A percentile compares a stretch with the other conserved stretches of the same genome.
Evolutionary conservation across 2,329 filamentous ascomycete genomes (phyloP).

Genomic region (Aspergillus pseudoviridinutans): DNA sequence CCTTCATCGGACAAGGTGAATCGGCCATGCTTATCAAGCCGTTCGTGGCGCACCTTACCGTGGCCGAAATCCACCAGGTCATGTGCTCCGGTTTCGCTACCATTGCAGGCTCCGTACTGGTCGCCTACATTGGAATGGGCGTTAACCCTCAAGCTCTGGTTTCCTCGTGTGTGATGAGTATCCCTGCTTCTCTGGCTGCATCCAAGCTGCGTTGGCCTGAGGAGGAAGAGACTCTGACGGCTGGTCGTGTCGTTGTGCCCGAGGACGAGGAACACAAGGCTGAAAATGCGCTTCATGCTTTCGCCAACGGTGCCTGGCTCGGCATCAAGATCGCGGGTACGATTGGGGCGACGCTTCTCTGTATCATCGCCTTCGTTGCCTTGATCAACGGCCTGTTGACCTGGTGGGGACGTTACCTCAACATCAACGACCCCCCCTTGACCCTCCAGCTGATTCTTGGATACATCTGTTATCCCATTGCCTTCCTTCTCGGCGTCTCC

Average conservation of each 20-base stretch:
- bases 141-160: slow-evolving; percentile 81
- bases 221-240: slow-evolving; percentile 78
- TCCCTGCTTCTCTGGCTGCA: slow-evolving; percentile 82
- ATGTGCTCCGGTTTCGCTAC: slow-evolving; percentile 92
- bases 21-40: slow-evolving; percentile 88
- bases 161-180: slow-evolving; percentile 92
- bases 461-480: slow-evolving; percentile 72
- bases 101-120: slow-evolving; percentile 81
- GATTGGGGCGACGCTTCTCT: slow-evolving; percentile 74
- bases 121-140: slow-evolving; percentile 80
- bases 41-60: slow-evolving; percentile 79
- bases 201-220: slow-evolving; percentile 89
- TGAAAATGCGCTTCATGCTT: slow-evolving; percentile 79
- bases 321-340: slow-evolving; percentile 83
- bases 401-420: slow-evolving; percentile 79
- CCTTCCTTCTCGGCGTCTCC: slow-evolving; percentile 77
- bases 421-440: slow-evolving; percentile 65
- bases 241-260: slow-evolving; percentile 74
- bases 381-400: slow-evolving; percentile 72
- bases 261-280: slow-evolving; percentile 68
- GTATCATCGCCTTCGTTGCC: slow-evolving; percentile 73
- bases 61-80: slow-evolving; percentile 85
- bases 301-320: slow-evolving; percentile 79
- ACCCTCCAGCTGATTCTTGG: slow-evolving; percentile 72
- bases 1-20: slow-evolving; percentile 92